Evolutionary conservation across 1,284 basidiomycete genomes (phyloP).

Genomic region (Malassezia obtusa): DNA sequence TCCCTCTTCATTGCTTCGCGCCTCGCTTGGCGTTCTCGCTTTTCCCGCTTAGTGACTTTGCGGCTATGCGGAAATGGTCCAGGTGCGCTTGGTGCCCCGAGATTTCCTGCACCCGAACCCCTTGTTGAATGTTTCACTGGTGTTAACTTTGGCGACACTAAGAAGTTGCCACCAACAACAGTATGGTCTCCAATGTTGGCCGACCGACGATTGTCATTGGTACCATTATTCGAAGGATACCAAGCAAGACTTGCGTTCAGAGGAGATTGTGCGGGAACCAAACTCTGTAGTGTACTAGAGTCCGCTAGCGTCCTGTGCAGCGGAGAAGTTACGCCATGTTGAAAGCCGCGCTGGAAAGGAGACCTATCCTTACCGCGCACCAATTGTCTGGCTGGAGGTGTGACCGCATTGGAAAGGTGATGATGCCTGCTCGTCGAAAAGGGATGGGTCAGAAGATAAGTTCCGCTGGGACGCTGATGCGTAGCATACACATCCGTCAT

Average conservation of each 20-base stretch:
- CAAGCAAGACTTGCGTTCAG: background rate
- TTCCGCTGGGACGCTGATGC: slow-evolving; percentile 25
- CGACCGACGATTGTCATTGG: background rate
- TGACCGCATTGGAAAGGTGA: background rate
- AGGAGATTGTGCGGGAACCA: background rate
- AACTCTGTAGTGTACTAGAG: background rate
- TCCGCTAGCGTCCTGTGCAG: slow-evolving; percentile 15
- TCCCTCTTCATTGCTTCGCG: slow-evolving; percentile 12
- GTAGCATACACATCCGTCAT: background rate
- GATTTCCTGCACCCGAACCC: background rate
- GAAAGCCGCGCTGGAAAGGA: background rate
- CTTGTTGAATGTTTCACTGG: slow-evolving; percentile 11
- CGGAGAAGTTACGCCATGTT: background rate
- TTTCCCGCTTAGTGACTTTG: slow-evolving; percentile 17
- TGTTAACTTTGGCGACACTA: slow-evolving; percentile 10
- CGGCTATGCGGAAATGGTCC: background rate
- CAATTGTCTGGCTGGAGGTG: background rate
- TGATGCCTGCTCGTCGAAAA: background rate
- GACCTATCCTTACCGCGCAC: background rate
- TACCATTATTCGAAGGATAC: background rate
- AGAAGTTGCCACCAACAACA: slow-evolving; percentile 11
- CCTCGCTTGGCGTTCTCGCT: slow-evolving; percentile 8
- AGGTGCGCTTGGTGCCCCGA: background rate
- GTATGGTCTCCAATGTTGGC: slow-evolving; percentile 8
- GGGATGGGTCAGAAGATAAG: slow-evolving; percentile 29